Percentiles rank a stretch among this genome's conserved stretches.
phyloP scores from a whole-genome alignment of 495 filamentous ascomycete genomes.

The Penicillium cinerascens region DNA sequence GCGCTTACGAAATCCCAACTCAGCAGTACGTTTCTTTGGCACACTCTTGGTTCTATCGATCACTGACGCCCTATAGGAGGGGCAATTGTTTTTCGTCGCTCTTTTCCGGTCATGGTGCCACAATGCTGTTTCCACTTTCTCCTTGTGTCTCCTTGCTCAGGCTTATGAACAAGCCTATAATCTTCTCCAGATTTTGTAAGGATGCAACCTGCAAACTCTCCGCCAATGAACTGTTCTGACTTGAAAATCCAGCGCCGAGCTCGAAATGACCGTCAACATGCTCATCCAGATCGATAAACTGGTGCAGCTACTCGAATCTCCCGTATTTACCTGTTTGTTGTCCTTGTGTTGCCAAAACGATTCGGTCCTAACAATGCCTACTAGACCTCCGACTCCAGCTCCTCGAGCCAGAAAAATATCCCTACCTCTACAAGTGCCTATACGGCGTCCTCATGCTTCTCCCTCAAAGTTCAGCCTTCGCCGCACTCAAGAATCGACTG shows the following conservation, averaged over 20 bases:
- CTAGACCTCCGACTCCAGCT: constrained; percentile 93
- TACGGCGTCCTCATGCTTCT: constrained; percentile 97
- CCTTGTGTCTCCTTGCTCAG: constrained; percentile 90
- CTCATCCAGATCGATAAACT: constrained; percentile 99
- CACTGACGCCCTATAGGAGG: constrained; percentile 57
- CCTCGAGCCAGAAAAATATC: constrained; percentile 95
- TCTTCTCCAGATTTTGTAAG: constrained; percentile 91
- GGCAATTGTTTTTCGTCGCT: constrained; percentile 90
- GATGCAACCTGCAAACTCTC: not conserved
- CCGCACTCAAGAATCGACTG: constrained; percentile 91
- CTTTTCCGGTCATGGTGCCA: constrained; percentile 98
- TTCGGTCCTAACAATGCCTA: constrained; percentile 7
- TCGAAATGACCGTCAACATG: constrained; percentile 99
- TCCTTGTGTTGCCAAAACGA: not conserved
- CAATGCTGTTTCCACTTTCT: constrained; percentile 97
- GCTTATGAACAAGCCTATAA: constrained; percentile 99
- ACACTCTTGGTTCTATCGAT: not conserved
- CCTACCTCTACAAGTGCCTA: constrained; percentile 96
- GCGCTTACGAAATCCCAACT: constrained; percentile 83
- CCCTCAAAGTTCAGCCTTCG: constrained; percentile 95
- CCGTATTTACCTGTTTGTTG: constrained; percentile 86
- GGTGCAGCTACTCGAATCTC: constrained; percentile 94
- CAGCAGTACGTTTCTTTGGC: constrained; percentile 52
- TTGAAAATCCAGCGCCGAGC: constrained; percentile 64
- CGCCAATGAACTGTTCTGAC: constrained; percentile 35